Base-by-base conservation (phyloP, 352 stramenopile species). In the Aphanomyces astaci region DNA sequence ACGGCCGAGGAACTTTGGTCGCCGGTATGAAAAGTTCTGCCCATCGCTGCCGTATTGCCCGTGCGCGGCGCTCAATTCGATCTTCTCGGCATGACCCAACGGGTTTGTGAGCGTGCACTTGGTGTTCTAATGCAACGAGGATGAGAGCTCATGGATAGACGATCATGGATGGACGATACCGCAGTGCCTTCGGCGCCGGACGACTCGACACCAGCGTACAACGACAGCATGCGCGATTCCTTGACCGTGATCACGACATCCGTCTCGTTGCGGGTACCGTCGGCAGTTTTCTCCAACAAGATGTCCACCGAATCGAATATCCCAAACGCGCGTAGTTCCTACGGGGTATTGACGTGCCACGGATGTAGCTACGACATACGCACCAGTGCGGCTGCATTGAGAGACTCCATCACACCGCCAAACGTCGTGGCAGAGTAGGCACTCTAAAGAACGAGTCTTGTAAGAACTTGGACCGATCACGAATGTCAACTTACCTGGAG, bases 181-280 rank as follows among this genome's bases (percentile, higher is more conserved):
- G 83, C 84, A 36, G 87, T 86, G 78, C 92, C 87, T 63, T 94
- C 87, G 62, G 86, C 90, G 43, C 85, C 88, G 51, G 94, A 86
- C 3, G 88, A 92, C 2, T 80, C 92, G 5, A 86, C 87, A n/a
- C 86, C 84, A 3, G 94, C 76, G 56, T 95, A 82, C 48, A 96
- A 75, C 59, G 87, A 90, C 7, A 86, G 77, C 86, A 89, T 95
- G 72, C 78, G 75, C 71, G 91, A 94, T 55, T 96, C 88, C 73
- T 91, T 82, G 25, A 96, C 86, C 13, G 82, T 92, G 73, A 96
- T 95, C 7, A 79, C 92, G 33, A 96, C 72, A 54, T 96, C 88
- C 24, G 84, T 90, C 72, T 95, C 86, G 69, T 91, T 78, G 11
- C 72, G 72, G 15, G 49, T n/a, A 32, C 55, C 81, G 70, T 3